These are phyloP conservation scores for Botrytis paeoniae DNA, from an alignment of 2,329 filamentous ascomycete species.

Conservation along the genomic window DNA sequence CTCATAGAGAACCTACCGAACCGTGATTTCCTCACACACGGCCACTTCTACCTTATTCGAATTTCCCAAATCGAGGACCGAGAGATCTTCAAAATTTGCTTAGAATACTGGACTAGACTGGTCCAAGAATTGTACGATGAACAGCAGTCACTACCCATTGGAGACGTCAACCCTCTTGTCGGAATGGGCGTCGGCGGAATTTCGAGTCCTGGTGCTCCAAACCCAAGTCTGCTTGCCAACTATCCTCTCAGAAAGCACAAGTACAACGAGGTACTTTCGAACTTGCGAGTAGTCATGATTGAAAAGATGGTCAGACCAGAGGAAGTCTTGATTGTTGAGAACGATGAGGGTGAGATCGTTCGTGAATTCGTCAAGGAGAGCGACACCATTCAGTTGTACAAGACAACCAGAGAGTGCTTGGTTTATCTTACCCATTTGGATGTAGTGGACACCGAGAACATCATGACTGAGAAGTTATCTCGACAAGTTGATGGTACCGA, in stretches of 20 bases:
- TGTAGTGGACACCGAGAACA: conserved; percentile 94
- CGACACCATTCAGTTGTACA: conserved; percentile 98
- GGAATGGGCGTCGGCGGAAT: conserved; percentile 70
- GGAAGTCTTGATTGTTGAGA: conserved; percentile 98
- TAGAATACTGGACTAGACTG: conserved; percentile 98
- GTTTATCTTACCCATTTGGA: conserved; percentile 97
- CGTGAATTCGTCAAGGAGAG: conserved; percentile 99
- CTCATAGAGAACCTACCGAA: conserved; percentile 96
- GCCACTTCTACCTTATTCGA: conserved; percentile 95
- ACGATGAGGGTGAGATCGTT: conserved; percentile 98
- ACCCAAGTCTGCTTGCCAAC: conserved; percentile 79
- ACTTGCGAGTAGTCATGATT: conserved; percentile 96
- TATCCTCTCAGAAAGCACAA: conserved; percentile 97
- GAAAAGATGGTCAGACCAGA: conserved; percentile 99
- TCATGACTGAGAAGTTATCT: conserved; percentile 98
- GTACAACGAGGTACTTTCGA: conserved; percentile 90
- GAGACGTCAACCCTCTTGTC: conserved; percentile 86
- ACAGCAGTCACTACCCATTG: conserved; percentile 94
- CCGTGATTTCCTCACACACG: conserved; percentile 89
- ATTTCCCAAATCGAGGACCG: conserved; percentile 98
- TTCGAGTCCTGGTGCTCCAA: conserved; percentile 77
- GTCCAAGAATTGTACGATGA: conserved; percentile 98
- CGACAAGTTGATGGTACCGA: conserved; percentile 92
- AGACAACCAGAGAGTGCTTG: conserved; percentile 94
- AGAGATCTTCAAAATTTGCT: conserved; percentile 98